phyloP scores from a whole-genome alignment of 176 grass and related monocot species.

The Guadua angustifolia region DNA sequence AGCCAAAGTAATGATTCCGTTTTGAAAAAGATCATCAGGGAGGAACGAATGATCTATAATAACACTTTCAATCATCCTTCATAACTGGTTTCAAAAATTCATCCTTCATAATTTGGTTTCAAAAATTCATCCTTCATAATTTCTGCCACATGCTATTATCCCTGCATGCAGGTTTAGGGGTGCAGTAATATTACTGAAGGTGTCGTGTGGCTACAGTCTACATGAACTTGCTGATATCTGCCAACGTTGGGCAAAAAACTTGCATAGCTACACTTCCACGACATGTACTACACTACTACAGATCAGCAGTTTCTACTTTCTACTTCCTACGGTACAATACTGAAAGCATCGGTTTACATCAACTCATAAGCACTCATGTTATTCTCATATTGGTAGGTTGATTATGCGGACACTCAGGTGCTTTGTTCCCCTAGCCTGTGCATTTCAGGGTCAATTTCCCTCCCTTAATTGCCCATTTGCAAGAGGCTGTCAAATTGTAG shows the following conservation, averaged over 20 bases:
- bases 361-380: not conserved
- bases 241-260: constrained; percentile 14
- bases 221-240: constrained; percentile 26
- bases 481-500: not conserved
- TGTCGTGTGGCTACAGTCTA: constrained; percentile 1
- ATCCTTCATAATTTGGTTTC: not conserved
- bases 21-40: not conserved
- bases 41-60: not conserved
- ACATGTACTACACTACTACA: not conserved
- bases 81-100: not conserved
- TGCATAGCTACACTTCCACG: constrained; percentile 2
- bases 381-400: not conserved
- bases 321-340: constrained; percentile 20
- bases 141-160: not conserved
- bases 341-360: not conserved
- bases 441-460: not conserved
- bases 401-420: not conserved
- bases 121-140: not conserved
- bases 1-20: not conserved
- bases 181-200: not conserved
- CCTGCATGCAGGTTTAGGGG: not conserved
- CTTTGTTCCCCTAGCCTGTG: not conserved
- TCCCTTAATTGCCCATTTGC: not conserved
- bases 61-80: not conserved
- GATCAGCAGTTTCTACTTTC: not conserved